Evolutionary conservation across 1,284 basidiomycete genomes (phyloP).

Genomic region (Cystobasidiaceae sp.): DNA sequence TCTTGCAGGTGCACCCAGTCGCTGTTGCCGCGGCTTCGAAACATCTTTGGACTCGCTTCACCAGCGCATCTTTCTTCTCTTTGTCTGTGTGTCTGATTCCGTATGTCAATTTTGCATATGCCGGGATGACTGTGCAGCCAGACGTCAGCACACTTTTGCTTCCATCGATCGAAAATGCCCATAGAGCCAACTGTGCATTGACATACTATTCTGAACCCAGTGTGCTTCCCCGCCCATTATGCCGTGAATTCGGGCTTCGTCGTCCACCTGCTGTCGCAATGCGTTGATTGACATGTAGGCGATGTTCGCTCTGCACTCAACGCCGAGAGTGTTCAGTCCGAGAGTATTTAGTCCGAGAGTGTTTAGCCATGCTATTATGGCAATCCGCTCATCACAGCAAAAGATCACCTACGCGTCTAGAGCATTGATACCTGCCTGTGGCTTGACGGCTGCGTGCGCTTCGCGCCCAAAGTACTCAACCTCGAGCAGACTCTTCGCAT

Average conservation of each 20-base stretch:
- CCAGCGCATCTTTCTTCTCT: too few relatives aligned
- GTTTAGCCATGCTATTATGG: too few relatives aligned
- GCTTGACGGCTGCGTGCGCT: constrained; percentile 65
- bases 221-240: constrained; percentile 49
- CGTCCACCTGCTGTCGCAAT: constrained; percentile 66
- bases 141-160: too few relatives aligned
- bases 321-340: neutral
- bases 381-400: too few relatives aligned
- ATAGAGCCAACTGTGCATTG: too few relatives aligned
- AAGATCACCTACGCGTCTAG: constrained; percentile 66
- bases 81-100: too few relatives aligned
- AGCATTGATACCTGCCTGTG: constrained; percentile 80
- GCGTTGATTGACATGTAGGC: constrained; percentile 69
- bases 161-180: too few relatives aligned
- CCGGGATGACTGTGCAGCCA: too few relatives aligned
- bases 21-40: too few relatives aligned
- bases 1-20: too few relatives aligned
- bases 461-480: constrained; percentile 41
- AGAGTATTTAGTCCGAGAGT: neutral
- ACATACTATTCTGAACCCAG: constrained; percentile 34
- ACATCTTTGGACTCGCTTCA: too few relatives aligned
- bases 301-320: constrained; percentile 41
- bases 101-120: too few relatives aligned
- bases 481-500: constrained; percentile 37
- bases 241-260: constrained; percentile 61